Percentiles rank a stretch among this genome's conserved stretches.
These are phyloP conservation scores for Penicillium sp. DNA, from an alignment of 2,329 filamentous ascomycete genomes.

Conservation along the genomic window DNA sequence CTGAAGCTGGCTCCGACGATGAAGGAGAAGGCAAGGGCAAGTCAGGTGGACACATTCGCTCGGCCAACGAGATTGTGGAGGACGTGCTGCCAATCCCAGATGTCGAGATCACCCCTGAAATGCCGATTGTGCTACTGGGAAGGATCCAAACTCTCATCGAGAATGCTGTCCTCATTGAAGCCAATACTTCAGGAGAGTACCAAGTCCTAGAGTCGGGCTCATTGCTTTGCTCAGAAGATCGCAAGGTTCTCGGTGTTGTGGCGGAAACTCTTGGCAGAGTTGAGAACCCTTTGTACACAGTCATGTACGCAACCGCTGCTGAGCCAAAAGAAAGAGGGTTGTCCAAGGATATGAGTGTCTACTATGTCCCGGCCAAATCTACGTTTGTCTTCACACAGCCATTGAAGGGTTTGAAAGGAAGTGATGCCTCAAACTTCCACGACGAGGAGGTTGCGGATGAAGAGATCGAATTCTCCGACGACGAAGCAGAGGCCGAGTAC, in stretches of 20 bases:
- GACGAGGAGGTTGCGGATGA: slow-evolving; percentile 88
- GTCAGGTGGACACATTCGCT: slow-evolving; percentile 63
- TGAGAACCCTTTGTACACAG: slow-evolving; percentile 81
- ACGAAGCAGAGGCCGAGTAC: slow-evolving; percentile 88
- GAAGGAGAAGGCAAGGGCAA: slow-evolving; percentile 63
- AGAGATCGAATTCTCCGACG: slow-evolving; percentile 94
- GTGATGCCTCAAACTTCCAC: slow-evolving; percentile 91
- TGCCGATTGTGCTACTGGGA: slow-evolving; percentile 77
- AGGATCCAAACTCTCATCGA: slow-evolving; percentile 77
- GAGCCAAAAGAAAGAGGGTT: slow-evolving; percentile 72
- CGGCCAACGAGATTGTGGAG: slow-evolving; percentile 76
- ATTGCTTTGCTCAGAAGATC: slow-evolving; percentile 76
- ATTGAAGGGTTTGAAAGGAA: slow-evolving; percentile 78
- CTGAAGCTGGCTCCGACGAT: slow-evolving; percentile 78
- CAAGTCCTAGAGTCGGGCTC: slow-evolving; percentile 84
- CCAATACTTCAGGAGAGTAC: slow-evolving; percentile 77
- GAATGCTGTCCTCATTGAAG: slow-evolving; percentile 77
- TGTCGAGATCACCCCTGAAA: slow-evolving; percentile 75
- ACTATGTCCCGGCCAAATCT: slow-evolving; percentile 78
- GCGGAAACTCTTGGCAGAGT: slow-evolving; percentile 85
- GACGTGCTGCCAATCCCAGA: slow-evolving; percentile 73
- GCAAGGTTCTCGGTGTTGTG: slow-evolving; percentile 79
- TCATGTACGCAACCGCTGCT: slow-evolving; percentile 71
- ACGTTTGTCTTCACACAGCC: slow-evolving; percentile 85
- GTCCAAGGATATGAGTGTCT: slow-evolving; percentile 71